Base-by-base conservation (phyloP, 495 filamentous ascomycete species). In the Penicillium antarcticum region DNA sequence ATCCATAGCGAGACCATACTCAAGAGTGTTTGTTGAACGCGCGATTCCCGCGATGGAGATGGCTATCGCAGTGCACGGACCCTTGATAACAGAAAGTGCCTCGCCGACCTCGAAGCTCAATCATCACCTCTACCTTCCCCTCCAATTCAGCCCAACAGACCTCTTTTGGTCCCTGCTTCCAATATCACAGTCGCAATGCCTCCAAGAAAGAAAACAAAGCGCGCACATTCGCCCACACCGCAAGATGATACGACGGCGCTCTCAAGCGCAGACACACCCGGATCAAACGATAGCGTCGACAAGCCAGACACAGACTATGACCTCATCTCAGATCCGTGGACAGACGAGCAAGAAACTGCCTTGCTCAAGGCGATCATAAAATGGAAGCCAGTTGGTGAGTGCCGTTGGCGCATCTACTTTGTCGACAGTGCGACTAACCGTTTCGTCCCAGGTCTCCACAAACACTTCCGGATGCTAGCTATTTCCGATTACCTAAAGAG, bases 401-500 rank as follows among this genome's bases (percentile, higher is more conserved):
- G 53, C 13, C 7, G 34, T 42, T 26, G 10, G 5, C 26, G 17
- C 29, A n/a, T 29, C 23, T 40, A 4, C 32, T 24, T 17, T 6
- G 13, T 16, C 6, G 29, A 41, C 29, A 26, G 17, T 29, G 12
- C 26, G 10, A 14, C 12, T 36, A 38, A 23, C 42, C 12, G 33
- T 16, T 29, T 29, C 24, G 33, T n/a, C 31, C 18, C 16, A 96
- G 92, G 92, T 42, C 86, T 98, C 76, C 92, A 98, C 74, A 97
- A 95, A 69, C 92, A 97, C 71, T 97, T 98, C 66, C 89, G 90
- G 18, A 92, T 97, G 76, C 84, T 97, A 49, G 84, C 89, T 3
- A 91, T 98, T 29, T 86, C 88, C 13, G 84, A 94, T 50, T 84
- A 88, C 60, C 79, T 98, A 53, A 85, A 87, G 53, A 90, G 87